Base-by-base conservation (phyloP, 768 basidiomycete genomes). In the Rhodotorula babjevae region DNA sequence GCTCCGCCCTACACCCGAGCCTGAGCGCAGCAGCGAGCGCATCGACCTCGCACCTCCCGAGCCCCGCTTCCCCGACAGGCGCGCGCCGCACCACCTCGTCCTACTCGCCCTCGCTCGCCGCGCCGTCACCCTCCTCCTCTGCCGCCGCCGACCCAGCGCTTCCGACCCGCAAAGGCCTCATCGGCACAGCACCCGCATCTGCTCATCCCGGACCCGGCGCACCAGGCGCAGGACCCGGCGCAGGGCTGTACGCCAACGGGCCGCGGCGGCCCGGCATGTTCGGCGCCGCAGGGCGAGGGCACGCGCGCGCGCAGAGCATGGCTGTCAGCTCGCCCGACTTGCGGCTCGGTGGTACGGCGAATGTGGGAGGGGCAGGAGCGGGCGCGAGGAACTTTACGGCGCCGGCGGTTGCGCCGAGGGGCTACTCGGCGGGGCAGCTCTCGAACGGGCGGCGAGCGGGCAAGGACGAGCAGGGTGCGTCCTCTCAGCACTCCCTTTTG, bases 151-250 rank as follows among this genome's bases (percentile, higher is more conserved):
- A 19, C 14, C 52, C 77, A 23, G 68, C 80, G 27, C 75, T 79
- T 42, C 68, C 82, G 83, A 49, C 0, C 80, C 83, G 47, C 80
- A 42, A 44, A 56, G 77, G 77, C 0, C 56, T 78, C n/a, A 73
- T 78, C 2, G 83, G 85, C 10, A 84, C 83, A 84, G 27, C 81
- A 84, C 7, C 80, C 83, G 25, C 85, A 86, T 77, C 81, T 85
- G 47, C 27, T 49, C 69, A 61, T 9, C 7, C 12, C 10, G 10
- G 29, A 9, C 62, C 49, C 27, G 27, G 10, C 27, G 11, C 36
- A 36, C 36, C 9, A 36, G 36, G 53, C 12, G 53, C 53, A 55
- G 53, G 21, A 2, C 23, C 36, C 6, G 40, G 12, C 19, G 63
- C 50, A 46, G 73, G 67, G 2, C n/a, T 76, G 0, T 76, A 76